Evolutionary conservation across 805 yeast species (phyloP).

Genomic region (Yarrowia sp.): DNA sequence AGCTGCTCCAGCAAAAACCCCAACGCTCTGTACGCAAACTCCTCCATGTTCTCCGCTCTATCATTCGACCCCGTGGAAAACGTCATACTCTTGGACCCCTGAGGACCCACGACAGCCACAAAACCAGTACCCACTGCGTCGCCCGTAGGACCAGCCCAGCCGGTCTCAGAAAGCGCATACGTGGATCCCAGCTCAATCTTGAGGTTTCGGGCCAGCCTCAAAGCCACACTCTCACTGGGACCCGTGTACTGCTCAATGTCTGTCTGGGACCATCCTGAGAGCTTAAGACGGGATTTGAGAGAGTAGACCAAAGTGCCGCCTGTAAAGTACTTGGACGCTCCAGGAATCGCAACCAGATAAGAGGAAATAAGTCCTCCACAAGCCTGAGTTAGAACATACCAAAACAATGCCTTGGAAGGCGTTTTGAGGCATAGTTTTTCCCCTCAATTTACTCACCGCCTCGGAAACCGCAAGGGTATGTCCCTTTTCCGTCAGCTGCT

Average conservation of each 20-base stretch:
- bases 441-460: conserved; percentile 51
- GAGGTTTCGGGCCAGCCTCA: conserved; percentile 77
- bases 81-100: conserved; percentile 46
- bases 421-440: background rate
- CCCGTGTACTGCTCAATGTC: conserved; percentile 81
- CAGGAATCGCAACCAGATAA: conserved; percentile 80
- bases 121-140: conserved; percentile 43
- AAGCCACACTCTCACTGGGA: conserved; percentile 77
- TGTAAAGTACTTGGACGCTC: conserved; percentile 81
- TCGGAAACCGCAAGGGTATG: conserved; percentile 83
- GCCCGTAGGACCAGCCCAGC: conserved; percentile 78
- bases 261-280: conserved; percentile 77
- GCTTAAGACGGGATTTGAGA: conserved; percentile 71
- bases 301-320: conserved; percentile 87
- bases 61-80: conserved; percentile 56
- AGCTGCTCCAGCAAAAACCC: conserved; percentile 24
- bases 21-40: conserved; percentile 73
- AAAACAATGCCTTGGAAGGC: background rate
- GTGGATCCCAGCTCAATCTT: conserved; percentile 83
- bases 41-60: conserved; percentile 74
- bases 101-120: conserved; percentile 50
- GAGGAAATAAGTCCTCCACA: conserved; percentile 89
- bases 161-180: conserved; percentile 82
- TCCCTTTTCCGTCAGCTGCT: conserved; percentile 57
- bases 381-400: conserved; percentile 52